A percentile compares a stretch with the other conserved stretches of the same genome.
Conservation (phyloP, 768 basidiomycete genomes). For the Xerocomellus amylosporus region DNA sequence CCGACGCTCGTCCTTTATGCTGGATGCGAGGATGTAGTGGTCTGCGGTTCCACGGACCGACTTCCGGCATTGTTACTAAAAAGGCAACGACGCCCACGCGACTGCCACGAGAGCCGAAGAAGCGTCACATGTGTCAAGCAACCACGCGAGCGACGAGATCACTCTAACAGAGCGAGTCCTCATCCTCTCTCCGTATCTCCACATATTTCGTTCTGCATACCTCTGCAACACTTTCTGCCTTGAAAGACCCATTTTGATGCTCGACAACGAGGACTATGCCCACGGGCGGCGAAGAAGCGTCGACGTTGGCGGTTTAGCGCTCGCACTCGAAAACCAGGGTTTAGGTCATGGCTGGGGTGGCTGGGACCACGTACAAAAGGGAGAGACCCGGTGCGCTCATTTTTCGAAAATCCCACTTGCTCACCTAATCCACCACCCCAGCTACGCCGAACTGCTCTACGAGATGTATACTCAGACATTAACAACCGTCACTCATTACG, state of each 20-base stretch:
- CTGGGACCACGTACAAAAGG: slow-evolving; percentile 47
- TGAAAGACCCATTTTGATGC: slow-evolving; percentile 13
- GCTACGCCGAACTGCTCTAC: slow-evolving; percentile 78
- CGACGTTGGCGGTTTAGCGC: slow-evolving; percentile 84
- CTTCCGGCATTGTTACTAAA: slow-evolving; percentile 18
- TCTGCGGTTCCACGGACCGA: slow-evolving; percentile 3
- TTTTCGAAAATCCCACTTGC: slow-evolving; percentile 1
- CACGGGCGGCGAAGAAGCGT: slow-evolving; percentile 66
- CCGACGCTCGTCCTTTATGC: background rate
- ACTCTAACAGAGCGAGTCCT: slow-evolving; percentile 17
- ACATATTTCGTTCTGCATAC: background rate
- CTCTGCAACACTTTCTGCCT: background rate
- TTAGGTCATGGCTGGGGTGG: slow-evolving; percentile 72
- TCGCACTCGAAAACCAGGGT: slow-evolving; percentile 63
- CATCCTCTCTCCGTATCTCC: slow-evolving; percentile 1
- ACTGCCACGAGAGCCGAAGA: slow-evolving; percentile 36
- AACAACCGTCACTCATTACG: slow-evolving; percentile 60
- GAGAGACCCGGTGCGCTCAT: slow-evolving; percentile 47
- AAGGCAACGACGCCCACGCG: slow-evolving; percentile 27
- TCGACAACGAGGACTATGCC: slow-evolving; percentile 28
- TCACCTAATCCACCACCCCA: slow-evolving; percentile 28
- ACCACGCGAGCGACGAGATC: slow-evolving; percentile 38
- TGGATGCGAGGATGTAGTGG: background rate
- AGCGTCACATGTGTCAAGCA: slow-evolving; percentile 24
- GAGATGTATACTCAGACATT: slow-evolving; percentile 83